These are phyloP conservation scores for Macrophomina pseudophaseolina DNA, from an alignment of 2,329 filamentous ascomycete species.

Conservation along the genomic window DNA sequence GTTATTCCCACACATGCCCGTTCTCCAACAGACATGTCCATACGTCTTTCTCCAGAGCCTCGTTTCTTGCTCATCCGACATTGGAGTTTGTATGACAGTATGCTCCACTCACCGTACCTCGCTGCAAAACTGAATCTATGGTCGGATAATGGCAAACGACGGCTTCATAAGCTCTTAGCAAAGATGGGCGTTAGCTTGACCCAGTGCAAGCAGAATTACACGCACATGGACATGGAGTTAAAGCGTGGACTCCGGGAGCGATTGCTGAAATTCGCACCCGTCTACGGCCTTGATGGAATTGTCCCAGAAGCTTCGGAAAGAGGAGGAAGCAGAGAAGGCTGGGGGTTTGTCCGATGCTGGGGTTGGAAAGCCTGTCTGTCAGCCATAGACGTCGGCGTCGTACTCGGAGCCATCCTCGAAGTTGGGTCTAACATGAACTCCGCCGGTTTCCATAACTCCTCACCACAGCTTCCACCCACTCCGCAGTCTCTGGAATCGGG, in stretches of 20 bases:
- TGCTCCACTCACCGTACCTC: slow-evolving; percentile 95
- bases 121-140: slow-evolving; percentile 92
- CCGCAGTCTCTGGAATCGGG: slow-evolving; percentile 25
- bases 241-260: slow-evolving; percentile 86
- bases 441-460: background rate
- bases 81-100: slow-evolving; percentile 97
- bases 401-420: slow-evolving; percentile 89
- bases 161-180: slow-evolving; percentile 89
- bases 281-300: slow-evolving; percentile 93
- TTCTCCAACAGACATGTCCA: slow-evolving; percentile 88
- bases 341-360: slow-evolving; percentile 97
- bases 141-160: slow-evolving; percentile 86
- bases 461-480: slow-evolving; percentile 31
- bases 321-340: slow-evolving; percentile 80
- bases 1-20: slow-evolving; percentile 87
- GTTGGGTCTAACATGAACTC: slow-evolving; percentile 63
- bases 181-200: slow-evolving; percentile 97
- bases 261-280: slow-evolving; percentile 85
- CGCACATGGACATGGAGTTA: slow-evolving; percentile 97
- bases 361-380: slow-evolving; percentile 95
- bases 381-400: slow-evolving; percentile 91
- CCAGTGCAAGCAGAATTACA: slow-evolving; percentile 94
- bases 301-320: slow-evolving; percentile 77
- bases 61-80: slow-evolving; percentile 91
- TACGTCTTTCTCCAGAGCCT: slow-evolving; percentile 90